Evolutionary conservation across 192 early-diverging fungal species (phyloP), one percentile per base, ranked within the genome.

Genomic region (Neocallimastix lanati): DNA sequence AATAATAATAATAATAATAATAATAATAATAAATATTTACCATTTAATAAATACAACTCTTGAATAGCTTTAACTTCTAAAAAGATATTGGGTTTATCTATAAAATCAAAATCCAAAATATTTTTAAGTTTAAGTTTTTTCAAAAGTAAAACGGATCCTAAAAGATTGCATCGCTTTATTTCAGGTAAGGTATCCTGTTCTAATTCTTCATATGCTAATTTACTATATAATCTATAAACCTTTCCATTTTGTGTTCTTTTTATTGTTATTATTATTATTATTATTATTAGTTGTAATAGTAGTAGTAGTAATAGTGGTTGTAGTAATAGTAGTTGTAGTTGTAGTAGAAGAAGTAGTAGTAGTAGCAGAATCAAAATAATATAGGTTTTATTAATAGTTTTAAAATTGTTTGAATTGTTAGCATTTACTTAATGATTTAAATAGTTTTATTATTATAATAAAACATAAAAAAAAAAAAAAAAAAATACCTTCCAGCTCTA

Each of bases 91-190:
- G 90, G 90, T 29, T 85, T 83, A 81, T 89, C 88, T 78, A 91
- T 86, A 76, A 91, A 91, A 33, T 90, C 89, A 82, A 91, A 91
- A 37, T 83, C 83, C 6, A 89, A 40, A n/a, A 90, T 80, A 81
- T 90, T 84, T 27, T 86, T 50, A 58, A 91, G 86, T n/a, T 86
- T 87, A 80, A 91, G 85, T 29, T 79, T 82, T 80, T 88, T 88
- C 25, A 91, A 79, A 28, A 82, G 28, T 58, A 91, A 80, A 0
- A 91, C 85, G 4, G 86, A 86, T 14, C 80, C 83, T 11, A 89
- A 37, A 35, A 91, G 80, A 35, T 82, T 82, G 30, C 82, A 82
- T 16, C 90, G 82, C 78, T 91, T 88, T 78, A 91, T 91, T 80
- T 91, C 90, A 6, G 90, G 90, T 14, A 83, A 80, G 1, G 90